phyloP scores from a whole-genome alignment of 805 yeast genomes.

The Schizosaccharomyces osmophilus region DNA sequence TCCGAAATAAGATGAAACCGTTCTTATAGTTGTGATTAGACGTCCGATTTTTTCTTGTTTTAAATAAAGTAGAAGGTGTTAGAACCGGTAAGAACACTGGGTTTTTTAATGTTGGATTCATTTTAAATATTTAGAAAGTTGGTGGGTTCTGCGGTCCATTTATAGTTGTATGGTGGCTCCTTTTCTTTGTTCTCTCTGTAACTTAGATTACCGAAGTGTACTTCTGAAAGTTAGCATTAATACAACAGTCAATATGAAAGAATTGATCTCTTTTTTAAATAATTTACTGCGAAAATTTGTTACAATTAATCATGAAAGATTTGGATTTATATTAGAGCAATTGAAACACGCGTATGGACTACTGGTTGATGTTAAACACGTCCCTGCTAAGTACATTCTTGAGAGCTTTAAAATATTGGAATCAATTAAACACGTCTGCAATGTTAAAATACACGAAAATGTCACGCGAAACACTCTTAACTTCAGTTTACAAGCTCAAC shows the following conservation, averaged over 20 bases:
- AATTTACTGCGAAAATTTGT: not conserved
- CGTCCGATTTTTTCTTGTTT: not conserved
- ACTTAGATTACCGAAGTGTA: not conserved
- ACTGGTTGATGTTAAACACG: not conserved
- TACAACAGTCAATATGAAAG: not conserved
- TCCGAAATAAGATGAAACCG: not conserved
- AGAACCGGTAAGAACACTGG: not conserved
- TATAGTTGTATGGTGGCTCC: not conserved
- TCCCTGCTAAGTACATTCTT: not conserved
- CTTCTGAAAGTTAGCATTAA: not conserved
- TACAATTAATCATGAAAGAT: not conserved
- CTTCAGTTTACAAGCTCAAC: not conserved
- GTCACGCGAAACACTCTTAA: not conserved
- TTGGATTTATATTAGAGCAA: not conserved
- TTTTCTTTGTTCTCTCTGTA: not conserved
- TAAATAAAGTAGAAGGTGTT: not conserved
- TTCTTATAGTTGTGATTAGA: not conserved
- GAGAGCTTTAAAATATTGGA: not conserved
- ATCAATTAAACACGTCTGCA: not conserved
- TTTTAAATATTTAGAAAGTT: not conserved
- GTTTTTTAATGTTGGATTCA: not conserved
- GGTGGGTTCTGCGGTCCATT: not conserved
- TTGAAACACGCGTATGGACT: not conserved
- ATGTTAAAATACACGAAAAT: not conserved
- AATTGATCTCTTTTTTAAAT: not conserved